Evolutionary conservation across 495 filamentous ascomycete species (phyloP), one percentile per base, ranked within the genome.

Genomic region (Hyaloscypha variabilis): DNA sequence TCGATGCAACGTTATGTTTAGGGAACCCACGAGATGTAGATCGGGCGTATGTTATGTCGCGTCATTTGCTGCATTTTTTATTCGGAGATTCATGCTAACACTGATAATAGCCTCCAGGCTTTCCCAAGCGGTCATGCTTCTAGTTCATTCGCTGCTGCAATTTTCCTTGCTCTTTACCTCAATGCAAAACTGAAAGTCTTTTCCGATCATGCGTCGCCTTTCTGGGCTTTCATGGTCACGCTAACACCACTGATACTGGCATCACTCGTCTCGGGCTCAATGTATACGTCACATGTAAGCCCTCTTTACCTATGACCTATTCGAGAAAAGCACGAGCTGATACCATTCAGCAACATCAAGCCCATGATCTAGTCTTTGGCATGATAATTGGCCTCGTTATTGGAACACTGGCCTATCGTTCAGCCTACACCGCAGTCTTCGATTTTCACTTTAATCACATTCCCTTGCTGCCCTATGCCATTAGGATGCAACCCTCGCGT

Each of bases 181-280:
- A 89, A 90, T 65, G 86, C 83, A 8, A 88, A 89, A 64, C 76
- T 90, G 23, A 88, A 88, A 73, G 78, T 85, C 24, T 87, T 85
- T 65, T 67, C 80, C 54, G 81, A 85, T 72, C 84, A 85, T 67
- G 53, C 51, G 10, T 57, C 65, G 34, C 23, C 62, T 26, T 57
- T 51, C n/a, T 57, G 58, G 39, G 24, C 26, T 8, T 58, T 67
- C 28, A 24, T 62, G 28, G 17, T 67, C 8, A 31, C 28, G 17
- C 29, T 62, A 19, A 26, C 52, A 6, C 65, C 65, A 2, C 23
- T 67, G 23, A 17, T 67, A n/a, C 6, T 19, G 21, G 65, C 65
- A 34, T 56, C 58, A 0, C 50, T 67, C 13, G 11, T 67, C n/a
- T 59, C 26, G 17, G 65, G 58, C 0, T 50, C 39, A 10, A 62